phyloP scores from a whole-genome alignment of 768 basidiomycete genomes.

The Cytidiella melzeri region DNA sequence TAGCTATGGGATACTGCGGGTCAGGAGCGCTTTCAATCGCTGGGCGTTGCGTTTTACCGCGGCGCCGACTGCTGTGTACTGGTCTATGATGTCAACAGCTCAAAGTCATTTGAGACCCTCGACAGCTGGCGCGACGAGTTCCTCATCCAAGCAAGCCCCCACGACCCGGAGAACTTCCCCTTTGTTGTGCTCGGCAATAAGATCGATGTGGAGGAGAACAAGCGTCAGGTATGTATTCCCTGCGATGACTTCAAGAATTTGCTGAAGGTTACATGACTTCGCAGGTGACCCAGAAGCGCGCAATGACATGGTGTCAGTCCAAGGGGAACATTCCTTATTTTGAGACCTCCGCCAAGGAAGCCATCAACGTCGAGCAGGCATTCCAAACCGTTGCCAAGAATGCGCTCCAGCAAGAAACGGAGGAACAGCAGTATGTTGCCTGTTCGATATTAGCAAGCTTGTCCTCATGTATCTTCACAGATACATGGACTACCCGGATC shows the following conservation, averaged over 20 bases:
- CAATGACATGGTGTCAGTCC: slow-evolving; percentile 99
- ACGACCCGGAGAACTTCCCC: slow-evolving; percentile 99
- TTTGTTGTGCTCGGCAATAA: slow-evolving; percentile 99
- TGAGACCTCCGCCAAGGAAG: slow-evolving; percentile 99
- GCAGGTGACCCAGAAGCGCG: slow-evolving; percentile 97
- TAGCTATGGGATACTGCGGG: slow-evolving; percentile 99
- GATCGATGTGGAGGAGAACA: slow-evolving; percentile 99
- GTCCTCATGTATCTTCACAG: slow-evolving; percentile 36
- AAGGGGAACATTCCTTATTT: slow-evolving; percentile 99
- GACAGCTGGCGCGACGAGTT: slow-evolving; percentile 99
- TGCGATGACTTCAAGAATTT: background rate
- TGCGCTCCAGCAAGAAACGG: slow-evolving; percentile 93
- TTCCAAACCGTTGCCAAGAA: slow-evolving; percentile 99
- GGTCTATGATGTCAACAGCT: slow-evolving; percentile 98
- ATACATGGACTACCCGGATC: slow-evolving; percentile 98
- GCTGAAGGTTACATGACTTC: background rate
- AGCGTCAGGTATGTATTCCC: slow-evolving; percentile 70
- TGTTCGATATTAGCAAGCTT: slow-evolving; percentile 11
- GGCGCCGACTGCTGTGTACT: slow-evolving; percentile 99
- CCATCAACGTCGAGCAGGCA: slow-evolving; percentile 99
- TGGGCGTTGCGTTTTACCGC: slow-evolving; percentile 98
- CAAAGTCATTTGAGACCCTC: slow-evolving; percentile 96
- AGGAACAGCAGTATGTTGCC: slow-evolving; percentile 78
- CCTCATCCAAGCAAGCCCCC: slow-evolving; percentile 96
- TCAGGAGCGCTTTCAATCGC: slow-evolving; percentile 98